Conservation (phyloP, 805 yeast species). For the Cyberlindnera misumaiensis region DNA sequence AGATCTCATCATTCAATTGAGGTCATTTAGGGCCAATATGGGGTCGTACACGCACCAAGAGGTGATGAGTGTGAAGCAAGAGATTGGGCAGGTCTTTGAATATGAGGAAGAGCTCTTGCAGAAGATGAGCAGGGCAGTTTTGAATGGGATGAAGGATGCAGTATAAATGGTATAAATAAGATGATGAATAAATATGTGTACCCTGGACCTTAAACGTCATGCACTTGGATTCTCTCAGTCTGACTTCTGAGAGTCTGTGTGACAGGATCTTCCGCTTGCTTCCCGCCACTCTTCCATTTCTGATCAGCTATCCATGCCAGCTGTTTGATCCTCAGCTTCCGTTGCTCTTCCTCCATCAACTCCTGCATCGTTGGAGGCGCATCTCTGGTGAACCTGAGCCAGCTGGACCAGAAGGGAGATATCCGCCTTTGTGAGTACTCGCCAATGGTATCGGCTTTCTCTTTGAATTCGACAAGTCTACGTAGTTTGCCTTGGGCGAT, state of each 20-base stretch:
- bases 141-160: slow-evolving; percentile 8
- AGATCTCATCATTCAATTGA: slow-evolving; percentile 12
- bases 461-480: slow-evolving; percentile 58
- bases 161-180: background rate
- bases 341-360: slow-evolving; percentile 46
- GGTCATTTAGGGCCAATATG: slow-evolving; percentile 14
- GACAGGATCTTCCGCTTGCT: too few relatives aligned
- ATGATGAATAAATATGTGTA: background rate
- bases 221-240: too few relatives aligned
- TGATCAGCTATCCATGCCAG: slow-evolving; percentile 23
- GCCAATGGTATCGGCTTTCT: slow-evolving; percentile 42
- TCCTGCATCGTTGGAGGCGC: slow-evolving; percentile 59
- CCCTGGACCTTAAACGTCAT: too few relatives aligned
- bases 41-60: slow-evolving; percentile 16
- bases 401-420: slow-evolving; percentile 72
- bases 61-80: slow-evolving; percentile 19
- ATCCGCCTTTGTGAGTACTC: slow-evolving; percentile 26
- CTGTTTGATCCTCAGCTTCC: slow-evolving; percentile 46
- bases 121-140: slow-evolving; percentile 24
- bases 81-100: slow-evolving; percentile 16
- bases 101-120: slow-evolving; percentile 27
- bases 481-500: slow-evolving; percentile 46
- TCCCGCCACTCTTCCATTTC: slow-evolving; percentile 12
- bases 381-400: slow-evolving; percentile 63
- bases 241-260: too few relatives aligned